Base-by-base conservation (phyloP, 768 basidiomycete species). In the Lactarius evosmus region DNA sequence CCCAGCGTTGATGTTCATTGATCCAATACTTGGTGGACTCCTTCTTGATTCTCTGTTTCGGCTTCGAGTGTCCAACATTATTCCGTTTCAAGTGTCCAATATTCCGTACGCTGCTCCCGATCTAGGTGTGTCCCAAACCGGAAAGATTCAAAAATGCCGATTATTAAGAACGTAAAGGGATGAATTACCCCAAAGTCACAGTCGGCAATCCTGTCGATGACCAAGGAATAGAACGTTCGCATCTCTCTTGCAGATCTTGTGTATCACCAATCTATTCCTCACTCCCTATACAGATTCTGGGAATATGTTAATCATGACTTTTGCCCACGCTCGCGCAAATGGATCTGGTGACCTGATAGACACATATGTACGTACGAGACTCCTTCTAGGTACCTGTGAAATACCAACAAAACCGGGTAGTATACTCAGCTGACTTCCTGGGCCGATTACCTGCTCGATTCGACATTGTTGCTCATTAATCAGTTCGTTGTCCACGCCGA, bases 1-100 rank as follows among this genome's bases (percentile, higher is more conserved):
- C 71, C 85, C 77, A 12, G 72, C 80, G 3, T 73, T 83, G 56
- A 70, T 86, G 57, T 86, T 85, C 68, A 75, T 79, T 56, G 85
- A 85, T 69, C 80, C 84, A 1, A 65, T 59, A 1, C 76, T 14
- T 52, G n/a, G n/a, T n/a, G n/a, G n/a, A n/a, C n/a, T n/a, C n/a
- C n/a, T n/a, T n/a, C n/a, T n/a, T n/a, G n/a, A 63, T 30, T 70
- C 72, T 27, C 54, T 72, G n/a, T 58, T 73, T 41, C 65, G 61
- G 14, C 62, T 68, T 58, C 61, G 69, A 56, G 32, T 51, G 3
- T 57, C 66, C n/a, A n/a, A n/a, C n/a, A n/a, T n/a, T n/a, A n/a
- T n/a, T n/a, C n/a, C n/a, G n/a, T 2, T 29, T 27, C n/a, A 30
- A 63, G 29, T 69, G 63, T n/a, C n/a, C 50, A 59, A 69, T 4